Conservation (phyloP, 192 early-diverging fungal species). For the Mortierella hygrophila region DNA sequence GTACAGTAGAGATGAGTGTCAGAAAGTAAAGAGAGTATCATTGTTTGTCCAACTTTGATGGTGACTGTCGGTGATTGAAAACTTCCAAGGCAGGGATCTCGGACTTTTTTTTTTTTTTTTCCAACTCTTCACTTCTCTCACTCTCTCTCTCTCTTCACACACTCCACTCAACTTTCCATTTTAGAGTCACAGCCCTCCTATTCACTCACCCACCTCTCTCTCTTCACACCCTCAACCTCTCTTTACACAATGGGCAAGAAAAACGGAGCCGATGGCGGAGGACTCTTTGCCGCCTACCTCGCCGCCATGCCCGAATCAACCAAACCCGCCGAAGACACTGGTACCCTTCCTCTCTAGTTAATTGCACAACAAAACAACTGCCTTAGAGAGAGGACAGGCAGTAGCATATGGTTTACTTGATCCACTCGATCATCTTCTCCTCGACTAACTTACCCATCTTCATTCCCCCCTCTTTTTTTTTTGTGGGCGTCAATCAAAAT, state of each 20-base stretch:
- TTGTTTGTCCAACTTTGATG: no score
- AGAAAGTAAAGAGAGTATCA: no score
- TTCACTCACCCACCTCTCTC: neutral
- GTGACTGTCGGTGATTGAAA: no score
- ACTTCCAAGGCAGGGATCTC: neutral
- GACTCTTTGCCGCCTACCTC: slow-evolving; percentile 35
- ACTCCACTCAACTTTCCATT: neutral
- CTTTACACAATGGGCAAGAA: slow-evolving; percentile 38
- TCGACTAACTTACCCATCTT: neutral
- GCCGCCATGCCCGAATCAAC: slow-evolving; percentile 26
- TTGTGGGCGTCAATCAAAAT: neutral
- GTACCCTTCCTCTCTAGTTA: neutral
- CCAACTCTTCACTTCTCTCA: neutral
- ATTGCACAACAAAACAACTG: neutral
- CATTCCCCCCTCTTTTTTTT: neutral
- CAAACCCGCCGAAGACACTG: slow-evolving; percentile 6
- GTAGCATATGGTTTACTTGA: no score
- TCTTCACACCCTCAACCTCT: neutral
- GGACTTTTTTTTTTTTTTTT: neutral
- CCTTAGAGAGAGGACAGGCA: neutral
- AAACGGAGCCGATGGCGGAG: slow-evolving; percentile 28
- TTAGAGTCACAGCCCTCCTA: neutral
- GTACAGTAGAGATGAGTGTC: no score
- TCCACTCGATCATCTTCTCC: neutral
- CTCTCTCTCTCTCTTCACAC: no score